Evolutionary conservation across 2,329 filamentous ascomycete genomes (phyloP), one percentile per base, ranked within the genome.

Genomic region (Sporothrix brasiliensis): DNA sequence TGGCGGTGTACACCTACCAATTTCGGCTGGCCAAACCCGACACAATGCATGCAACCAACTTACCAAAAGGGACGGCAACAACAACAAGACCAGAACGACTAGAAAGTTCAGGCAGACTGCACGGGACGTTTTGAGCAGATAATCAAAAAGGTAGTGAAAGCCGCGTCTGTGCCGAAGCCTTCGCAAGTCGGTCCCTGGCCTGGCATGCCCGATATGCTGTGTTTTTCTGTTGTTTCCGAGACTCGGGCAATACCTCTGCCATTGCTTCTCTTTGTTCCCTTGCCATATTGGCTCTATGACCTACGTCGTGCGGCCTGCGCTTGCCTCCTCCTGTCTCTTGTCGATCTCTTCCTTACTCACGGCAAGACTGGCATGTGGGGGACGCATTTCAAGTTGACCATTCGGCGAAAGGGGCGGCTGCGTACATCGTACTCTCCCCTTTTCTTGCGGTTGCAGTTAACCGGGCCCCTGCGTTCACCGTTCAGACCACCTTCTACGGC

Each of bases 301-400:
- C 24, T 47, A 39, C 58, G 13, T 61, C 56, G 27, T 61, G 34
- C 56, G 56, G 34, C 56, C 44, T 61, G 56, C 56, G n/a, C 39
- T 44, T 66, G 63, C 39, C 44, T 53, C 34, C 44, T 54, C 13
- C 16, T 67, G 63, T 53, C 47, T 41, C 34, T 67, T 54, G 65
- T 67, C 65, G 50, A 67, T 68, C 66, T 56, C 50, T 56, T 11
- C 21, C 52, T 47, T 52, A 21, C 66, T 39, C 52, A 58, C 52
- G 49, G 24, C 49, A n/a, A 67, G 65, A 34, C 66, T 56, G 52
- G 52, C 52, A 68, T 68, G 52, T 53, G 49, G 65, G 52, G 6
- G n/a, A 30, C 14, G 21, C 52, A 41, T 24, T 67, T 52, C 24
- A 19, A 44, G 52, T 68, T n/a, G 39, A 47, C 11, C 14, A 27